Evolutionary conservation across 495 filamentous ascomycete species (phyloP).

Genomic region (Margaritispora aquatica): DNA sequence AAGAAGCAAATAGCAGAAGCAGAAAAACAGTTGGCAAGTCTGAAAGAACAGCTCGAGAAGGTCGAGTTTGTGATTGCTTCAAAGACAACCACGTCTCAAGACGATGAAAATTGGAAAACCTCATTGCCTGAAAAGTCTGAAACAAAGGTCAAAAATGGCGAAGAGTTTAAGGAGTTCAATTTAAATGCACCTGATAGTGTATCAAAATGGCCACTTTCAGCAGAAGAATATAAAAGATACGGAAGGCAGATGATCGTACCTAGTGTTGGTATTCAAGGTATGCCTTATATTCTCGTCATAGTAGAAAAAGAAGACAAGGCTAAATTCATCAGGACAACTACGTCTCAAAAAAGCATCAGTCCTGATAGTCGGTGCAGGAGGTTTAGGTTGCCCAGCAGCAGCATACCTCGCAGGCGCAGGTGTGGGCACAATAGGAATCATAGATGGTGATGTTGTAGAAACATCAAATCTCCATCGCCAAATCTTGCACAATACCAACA

Average conservation of each 20-base stretch:
- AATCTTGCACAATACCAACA: conserved; percentile 65
- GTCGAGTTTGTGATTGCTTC: conserved; percentile 20
- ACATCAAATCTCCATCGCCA: conserved; percentile 90
- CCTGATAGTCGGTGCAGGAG: conserved; percentile 86
- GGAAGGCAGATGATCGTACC: conserved; percentile 90
- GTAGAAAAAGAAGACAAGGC: background rate
- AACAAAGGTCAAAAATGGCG: too few relatives aligned
- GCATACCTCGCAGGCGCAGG: conserved; percentile 86
- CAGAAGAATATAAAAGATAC: conserved; percentile 76
- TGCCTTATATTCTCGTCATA: background rate
- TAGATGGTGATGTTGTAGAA: conserved; percentile 86
- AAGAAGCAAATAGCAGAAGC: conserved; percentile 27
- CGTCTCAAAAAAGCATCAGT: conserved; percentile 63
- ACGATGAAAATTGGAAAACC: background rate
- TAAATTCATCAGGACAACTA: conserved; percentile 58
- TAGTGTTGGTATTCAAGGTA: conserved; percentile 72
- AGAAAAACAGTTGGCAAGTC: conserved; percentile 28
- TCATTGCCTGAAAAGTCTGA: too few relatives aligned
- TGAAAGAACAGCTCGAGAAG: conserved; percentile 30
- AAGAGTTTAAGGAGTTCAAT: too few relatives aligned
- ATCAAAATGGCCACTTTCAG: conserved; percentile 53
- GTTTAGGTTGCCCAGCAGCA: conserved; percentile 86
- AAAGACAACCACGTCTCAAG: background rate
- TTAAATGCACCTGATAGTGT: background rate
- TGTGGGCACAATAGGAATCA: conserved; percentile 73